A percentile compares a stretch with the other conserved stretches of the same genome.
Conservation (phyloP, 768 basidiomycete genomes). For the Crucibulum laeve region DNA sequence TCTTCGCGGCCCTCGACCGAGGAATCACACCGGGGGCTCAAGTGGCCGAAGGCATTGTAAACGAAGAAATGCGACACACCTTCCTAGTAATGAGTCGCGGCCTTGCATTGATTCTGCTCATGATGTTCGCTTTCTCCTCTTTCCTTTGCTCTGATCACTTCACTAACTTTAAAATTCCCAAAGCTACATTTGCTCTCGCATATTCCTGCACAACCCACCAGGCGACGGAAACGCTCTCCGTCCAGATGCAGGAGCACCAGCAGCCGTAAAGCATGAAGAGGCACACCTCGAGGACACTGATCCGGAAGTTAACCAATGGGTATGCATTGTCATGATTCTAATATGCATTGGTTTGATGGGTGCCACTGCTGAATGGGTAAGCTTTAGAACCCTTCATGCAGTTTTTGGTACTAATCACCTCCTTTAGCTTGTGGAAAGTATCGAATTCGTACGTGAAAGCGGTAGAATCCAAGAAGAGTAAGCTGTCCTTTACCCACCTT, state of each 20-base stretch:
- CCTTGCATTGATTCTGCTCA: conserved; percentile 54
- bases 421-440: conserved; percentile 56
- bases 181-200: conserved; percentile 63
- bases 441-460: conserved; percentile 46
- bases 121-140: conserved; percentile 21
- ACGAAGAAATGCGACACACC: conserved; percentile 35
- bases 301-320: conserved; percentile 61
- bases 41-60: conserved; percentile 24
- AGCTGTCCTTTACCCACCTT: conserved; percentile 9
- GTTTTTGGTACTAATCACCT: neutral
- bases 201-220: conserved; percentile 70
- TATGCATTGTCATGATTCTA: conserved; percentile 49
- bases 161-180: neutral
- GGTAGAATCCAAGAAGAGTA: conserved; percentile 50
- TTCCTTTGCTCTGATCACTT: neutral
- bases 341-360: conserved; percentile 60
- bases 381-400: conserved; percentile 11
- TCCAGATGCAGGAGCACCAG: conserved; percentile 38
- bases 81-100: conserved; percentile 66
- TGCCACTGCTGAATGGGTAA: conserved; percentile 67
- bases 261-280: conserved; percentile 36
- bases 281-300: conserved; percentile 28
- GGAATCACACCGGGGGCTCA: conserved; percentile 15
- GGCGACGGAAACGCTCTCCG: conserved; percentile 46
- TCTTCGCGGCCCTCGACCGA: conserved; percentile 56